Evolutionary conservation across 331 rosid genomes (phyloP), one percentile per base, ranked within the genome.

Genomic region (Quercus lobata): DNA sequence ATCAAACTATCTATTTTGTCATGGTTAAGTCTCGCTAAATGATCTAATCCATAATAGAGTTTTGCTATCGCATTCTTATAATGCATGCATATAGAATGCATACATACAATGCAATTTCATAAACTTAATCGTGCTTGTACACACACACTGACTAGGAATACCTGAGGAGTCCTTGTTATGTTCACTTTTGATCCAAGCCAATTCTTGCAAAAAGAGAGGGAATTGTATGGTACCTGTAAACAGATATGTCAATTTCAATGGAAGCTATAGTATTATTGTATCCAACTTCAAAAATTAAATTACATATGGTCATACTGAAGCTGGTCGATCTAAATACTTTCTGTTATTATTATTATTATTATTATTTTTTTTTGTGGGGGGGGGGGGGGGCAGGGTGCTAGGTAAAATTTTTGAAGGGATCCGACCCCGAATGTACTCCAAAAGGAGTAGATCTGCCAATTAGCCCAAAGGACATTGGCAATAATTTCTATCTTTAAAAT

Each of bases 101-200:
- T 19, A 9, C 14, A 58, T 6, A 74, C 55, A 15, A 18, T 63
- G 52, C 25, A 61, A 69, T n/a, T 11, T 56, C 34, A 62, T 65
- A 81, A 10, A 2, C n/a, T 61, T 60, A 22, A 49, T 49, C 3
- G 0, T 49, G 18, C 54, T 49, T 49, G 54, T 49, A 46, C n/a
- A 53, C 75, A 57, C 57, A 30, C 49, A 70, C 30, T 44, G 63
- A 32, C 11, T 75, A 35, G 46, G 62, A 60, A 75, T 91, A 93
- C 99, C 98, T 95, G 98, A 46, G 99, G 99, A 72, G 97, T 88
- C 87, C 94, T 93, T 75, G 99, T 93, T 82, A 96, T 89, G 92
- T 93, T 96, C 86, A 93, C 99, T 82, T 87, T 88, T 30, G 97
- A 90, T 80, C 99, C 98, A 58, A 96, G 90, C 99, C 98, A 96